phyloP scores from a whole-genome alignment of 1,139 yeast genomes.

The Candida tropicalis region DNA sequence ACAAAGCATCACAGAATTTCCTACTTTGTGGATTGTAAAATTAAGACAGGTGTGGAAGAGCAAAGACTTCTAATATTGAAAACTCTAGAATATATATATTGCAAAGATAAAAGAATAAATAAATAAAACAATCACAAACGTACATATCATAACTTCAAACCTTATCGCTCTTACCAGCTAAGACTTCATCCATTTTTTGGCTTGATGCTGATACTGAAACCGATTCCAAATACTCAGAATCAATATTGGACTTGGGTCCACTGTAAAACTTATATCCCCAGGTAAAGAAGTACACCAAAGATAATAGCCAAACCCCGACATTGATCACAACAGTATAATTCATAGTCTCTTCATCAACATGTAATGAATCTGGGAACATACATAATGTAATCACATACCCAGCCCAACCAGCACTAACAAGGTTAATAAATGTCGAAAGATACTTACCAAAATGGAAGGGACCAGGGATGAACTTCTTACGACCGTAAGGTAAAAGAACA shows the following conservation, averaged over 20 bases:
- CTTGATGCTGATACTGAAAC: background rate
- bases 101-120: background rate
- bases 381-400: constrained; percentile 35
- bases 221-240: constrained; percentile 11
- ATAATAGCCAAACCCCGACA: constrained; percentile 37
- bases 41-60: too few relatives aligned
- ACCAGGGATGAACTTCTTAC: constrained; percentile 57
- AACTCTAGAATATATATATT: background rate
- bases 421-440: constrained; percentile 39
- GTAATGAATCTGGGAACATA: constrained; percentile 41
- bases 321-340: constrained; percentile 40
- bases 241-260: constrained; percentile 40
- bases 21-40: too few relatives aligned
- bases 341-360: constrained; percentile 34
- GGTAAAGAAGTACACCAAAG: constrained; percentile 29
- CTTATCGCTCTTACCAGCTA: background rate
- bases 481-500: constrained; percentile 44
- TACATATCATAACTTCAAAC: background rate
- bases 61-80: too few relatives aligned
- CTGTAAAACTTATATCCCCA: constrained; percentile 32
- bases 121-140: too few relatives aligned
- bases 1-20: too few relatives aligned
- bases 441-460: constrained; percentile 59
- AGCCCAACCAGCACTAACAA: constrained; percentile 29
- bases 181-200: constrained; percentile 2